A percentile compares a stretch with the other conserved stretches of the same genome.
phyloP scores from a whole-genome alignment of 805 yeast genomes.

The Hanseniaspora hatyaiensis region DNA sequence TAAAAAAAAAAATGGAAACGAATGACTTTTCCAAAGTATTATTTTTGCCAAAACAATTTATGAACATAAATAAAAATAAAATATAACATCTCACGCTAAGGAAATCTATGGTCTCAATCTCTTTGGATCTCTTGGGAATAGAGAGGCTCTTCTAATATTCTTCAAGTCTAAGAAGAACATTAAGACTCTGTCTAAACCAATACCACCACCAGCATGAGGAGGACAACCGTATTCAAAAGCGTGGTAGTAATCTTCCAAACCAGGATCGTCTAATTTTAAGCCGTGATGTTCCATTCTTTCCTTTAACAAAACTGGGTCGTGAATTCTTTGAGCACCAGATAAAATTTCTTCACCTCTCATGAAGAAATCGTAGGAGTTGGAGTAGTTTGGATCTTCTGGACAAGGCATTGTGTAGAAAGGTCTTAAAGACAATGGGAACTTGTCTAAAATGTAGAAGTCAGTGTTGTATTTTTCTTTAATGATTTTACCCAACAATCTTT shows the following conservation, averaged over 20 bases:
- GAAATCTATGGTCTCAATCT: slow-evolving; percentile 65
- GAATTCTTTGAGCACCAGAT: slow-evolving; percentile 99
- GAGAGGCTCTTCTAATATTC: slow-evolving; percentile 95
- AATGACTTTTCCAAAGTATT: not conserved
- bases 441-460: slow-evolving; percentile 94
- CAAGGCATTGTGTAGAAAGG: slow-evolving; percentile 99
- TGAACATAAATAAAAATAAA: not conserved
- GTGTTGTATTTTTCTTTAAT: slow-evolving; percentile 92
- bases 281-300: slow-evolving; percentile 77
- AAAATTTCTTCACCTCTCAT: slow-evolving; percentile 99
- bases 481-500: slow-evolving; percentile 79
- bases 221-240: slow-evolving; percentile 92
- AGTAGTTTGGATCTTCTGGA: slow-evolving; percentile 78
- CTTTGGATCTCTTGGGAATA: slow-evolving; percentile 98
- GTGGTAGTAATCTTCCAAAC: slow-evolving; percentile 80
- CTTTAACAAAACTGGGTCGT: slow-evolving; percentile 72
- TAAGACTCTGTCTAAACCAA: slow-evolving; percentile 92
- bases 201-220: slow-evolving; percentile 99
- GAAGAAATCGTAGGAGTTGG: slow-evolving; percentile 97
- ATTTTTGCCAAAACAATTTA: not conserved
- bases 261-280: slow-evolving; percentile 67
- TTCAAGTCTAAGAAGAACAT: slow-evolving; percentile 96
- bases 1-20: not conserved
- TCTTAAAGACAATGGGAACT: slow-evolving; percentile 91
- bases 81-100: not conserved